Conservation (phyloP, 495 filamentous ascomycete species). For the Neurospora sp. region DNA sequence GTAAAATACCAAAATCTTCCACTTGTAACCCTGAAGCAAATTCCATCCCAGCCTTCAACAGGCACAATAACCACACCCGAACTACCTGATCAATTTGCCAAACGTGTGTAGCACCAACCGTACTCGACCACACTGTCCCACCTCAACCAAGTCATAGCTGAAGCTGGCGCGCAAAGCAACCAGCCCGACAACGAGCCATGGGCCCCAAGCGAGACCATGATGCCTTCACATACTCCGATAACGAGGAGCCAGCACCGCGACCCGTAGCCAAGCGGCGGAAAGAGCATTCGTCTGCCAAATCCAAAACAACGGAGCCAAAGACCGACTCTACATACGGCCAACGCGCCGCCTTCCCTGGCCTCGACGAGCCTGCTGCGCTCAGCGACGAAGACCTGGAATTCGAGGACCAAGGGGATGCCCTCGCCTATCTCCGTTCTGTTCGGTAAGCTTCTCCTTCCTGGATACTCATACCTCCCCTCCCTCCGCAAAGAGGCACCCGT, state of each 20-base stretch:
- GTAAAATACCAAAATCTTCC: background rate
- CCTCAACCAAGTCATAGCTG: background rate
- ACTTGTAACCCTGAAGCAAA: background rate
- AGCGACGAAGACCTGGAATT: slow-evolving; percentile 43
- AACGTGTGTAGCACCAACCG: background rate
- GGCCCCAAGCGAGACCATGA: slow-evolving; percentile 18
- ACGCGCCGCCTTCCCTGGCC: slow-evolving; percentile 63
- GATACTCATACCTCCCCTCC: slow-evolving; percentile 5
- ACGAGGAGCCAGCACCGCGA: slow-evolving; percentile 1
- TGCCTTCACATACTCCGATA: slow-evolving; percentile 1
- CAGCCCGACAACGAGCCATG: slow-evolving; percentile 10
- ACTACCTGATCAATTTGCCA: background rate
- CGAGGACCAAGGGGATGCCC: slow-evolving; percentile 50
- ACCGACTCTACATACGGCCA: slow-evolving; percentile 65
- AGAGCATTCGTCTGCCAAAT: slow-evolving; percentile 10
- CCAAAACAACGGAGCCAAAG: slow-evolving; percentile 15
- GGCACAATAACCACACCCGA: background rate
- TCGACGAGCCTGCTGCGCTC: slow-evolving; percentile 39
- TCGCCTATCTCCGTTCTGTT: slow-evolving; percentile 71
- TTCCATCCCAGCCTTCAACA: background rate
- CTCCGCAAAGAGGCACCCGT: background rate
- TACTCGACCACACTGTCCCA: background rate
- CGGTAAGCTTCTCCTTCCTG: slow-evolving; percentile 46
- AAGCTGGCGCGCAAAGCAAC: background rate
- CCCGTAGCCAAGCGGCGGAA: slow-evolving; percentile 23